Evolutionary conservation across 148 eudicot genomes (phyloP).

Genomic region (Simmondsia chinensis): DNA sequence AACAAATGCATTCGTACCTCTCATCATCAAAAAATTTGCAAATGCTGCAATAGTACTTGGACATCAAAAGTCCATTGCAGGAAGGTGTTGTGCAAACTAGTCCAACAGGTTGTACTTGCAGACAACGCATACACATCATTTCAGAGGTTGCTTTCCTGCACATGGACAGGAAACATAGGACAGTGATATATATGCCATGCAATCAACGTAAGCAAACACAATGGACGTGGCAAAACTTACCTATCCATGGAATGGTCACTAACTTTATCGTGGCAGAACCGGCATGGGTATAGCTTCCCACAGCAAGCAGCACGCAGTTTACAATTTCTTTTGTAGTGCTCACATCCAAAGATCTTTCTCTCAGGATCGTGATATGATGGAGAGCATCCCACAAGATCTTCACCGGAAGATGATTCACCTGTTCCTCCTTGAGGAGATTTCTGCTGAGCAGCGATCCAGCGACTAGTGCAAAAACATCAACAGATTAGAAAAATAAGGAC

Average conservation of each 20-base stretch:
- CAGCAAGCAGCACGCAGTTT: constrained; percentile 96
- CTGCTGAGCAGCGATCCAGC: constrained; percentile 99
- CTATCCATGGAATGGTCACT: constrained; percentile 98
- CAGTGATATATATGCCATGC: too few species aligned
- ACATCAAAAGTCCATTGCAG: constrained; percentile 69
- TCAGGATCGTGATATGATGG: constrained; percentile 74
- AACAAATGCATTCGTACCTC: constrained; percentile 34
- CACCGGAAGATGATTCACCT: constrained; percentile 42
- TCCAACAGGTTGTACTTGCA: constrained; percentile 83
- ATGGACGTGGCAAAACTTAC: constrained; percentile 21
- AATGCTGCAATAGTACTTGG: constrained; percentile 76
- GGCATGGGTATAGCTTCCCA: constrained; percentile 72
- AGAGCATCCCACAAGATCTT: constrained; percentile 49
- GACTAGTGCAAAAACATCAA: constrained; percentile 32
- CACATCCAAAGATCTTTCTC: constrained; percentile 72
- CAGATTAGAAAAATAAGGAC: constrained; percentile 3
- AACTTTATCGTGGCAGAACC: constrained; percentile 96
- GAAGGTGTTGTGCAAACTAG: constrained; percentile 70
- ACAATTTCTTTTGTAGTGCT: constrained; percentile 93
- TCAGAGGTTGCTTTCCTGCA: constrained; percentile 88
- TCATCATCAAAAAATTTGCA: constrained; percentile 97
- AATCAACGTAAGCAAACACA: too few species aligned
- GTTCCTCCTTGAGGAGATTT: constrained; percentile 50
- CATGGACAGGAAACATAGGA: constrained; percentile 1
- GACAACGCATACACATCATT: constrained; percentile 94